These are phyloP conservation scores for Rhizophora mangle DNA, from an alignment of 345 rosid genomes.

Conservation along the genomic window DNA sequence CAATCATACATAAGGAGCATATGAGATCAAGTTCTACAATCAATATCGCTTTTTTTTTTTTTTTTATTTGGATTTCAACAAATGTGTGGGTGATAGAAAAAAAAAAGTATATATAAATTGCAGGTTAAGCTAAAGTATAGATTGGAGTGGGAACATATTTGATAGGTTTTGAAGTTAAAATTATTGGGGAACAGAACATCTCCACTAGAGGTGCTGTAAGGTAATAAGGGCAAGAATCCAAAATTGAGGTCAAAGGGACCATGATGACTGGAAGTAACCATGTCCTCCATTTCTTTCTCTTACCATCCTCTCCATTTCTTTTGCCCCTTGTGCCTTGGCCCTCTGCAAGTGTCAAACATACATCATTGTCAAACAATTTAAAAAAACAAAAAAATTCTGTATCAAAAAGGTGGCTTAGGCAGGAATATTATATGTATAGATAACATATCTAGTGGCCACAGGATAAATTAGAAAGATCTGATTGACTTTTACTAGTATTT, in stretches of 20 bases:
- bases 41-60: not conserved
- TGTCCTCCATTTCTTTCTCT: conserved; percentile 16
- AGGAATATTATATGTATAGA: too few relatives aligned
- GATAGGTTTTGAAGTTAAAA: not conserved
- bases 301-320: conserved; percentile 43
- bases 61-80: not conserved
- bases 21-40: not conserved
- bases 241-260: conserved; percentile 23
- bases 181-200: conserved; percentile 1
- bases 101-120: not conserved
- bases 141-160: conserved; percentile 5
- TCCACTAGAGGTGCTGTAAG: conserved; percentile 7
- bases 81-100: conserved; percentile 3
- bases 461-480: too few relatives aligned
- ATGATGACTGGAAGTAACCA: conserved; percentile 8
- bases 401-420: too few relatives aligned
- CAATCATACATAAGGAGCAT: not conserved
- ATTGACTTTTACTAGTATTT: not conserved
- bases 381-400: too few relatives aligned
- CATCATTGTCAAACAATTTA: not conserved
- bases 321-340: conserved; percentile 23
- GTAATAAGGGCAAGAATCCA: not conserved
- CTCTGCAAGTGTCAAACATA: conserved; percentile 15
- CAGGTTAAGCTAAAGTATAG: not conserved
- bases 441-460: too few relatives aligned